Base-by-base conservation (phyloP, 139 green algal genomes). In the Chlorella sp. region DNA sequence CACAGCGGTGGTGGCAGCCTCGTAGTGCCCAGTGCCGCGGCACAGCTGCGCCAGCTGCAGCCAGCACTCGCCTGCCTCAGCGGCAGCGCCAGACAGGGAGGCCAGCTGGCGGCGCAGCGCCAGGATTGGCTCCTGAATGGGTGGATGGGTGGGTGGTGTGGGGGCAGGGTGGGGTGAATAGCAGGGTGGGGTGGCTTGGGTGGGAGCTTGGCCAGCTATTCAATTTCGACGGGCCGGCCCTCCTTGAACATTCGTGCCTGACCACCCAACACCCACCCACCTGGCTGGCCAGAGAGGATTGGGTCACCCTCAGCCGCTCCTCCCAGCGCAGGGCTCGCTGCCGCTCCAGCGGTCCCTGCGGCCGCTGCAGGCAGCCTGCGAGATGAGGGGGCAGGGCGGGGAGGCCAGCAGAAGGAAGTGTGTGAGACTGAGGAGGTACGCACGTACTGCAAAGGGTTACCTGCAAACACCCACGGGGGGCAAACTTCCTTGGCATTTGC, bases 21-120 rank as follows among this genome's bases (percentile, higher is more conserved):
- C 95, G 47, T 92, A 89, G 84, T 99, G 94, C 15, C 95, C 95
- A 12, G 86, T 95, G 3, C 71, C 86, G 21, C 96, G 85, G 89
- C 94, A 98, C n/a, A 98, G 91, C 88, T 94, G 91, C 13, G 95
- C 97, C 30, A 96, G 93, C 88, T 92, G 81, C 86, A 99, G 91
- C 94, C 95, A 98, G 63, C 82, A 93, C 17, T 69, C 55, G 17
- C 93, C 95, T n/a, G 90, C 94, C 38, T 93, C 92, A 0, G 69
- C 84, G 0, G 39, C 38, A 25, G 93, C 86, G 18, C 87, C 92
- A 20, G 91, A 82, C 65, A 97, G 80, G 1, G 74, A 65, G 0
- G 92, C 94, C 69, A 98, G 88, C 87, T 97, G 92, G 2, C 87
- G 84, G 56, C 97, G 88, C 79, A 98, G 65, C 12, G 94, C 90